Percentiles rank a stretch among this genome's conserved stretches.
These are phyloP conservation scores for Citrus reticulata DNA, from an alignment of 345 rosid species.

Conservation along the genomic window DNA sequence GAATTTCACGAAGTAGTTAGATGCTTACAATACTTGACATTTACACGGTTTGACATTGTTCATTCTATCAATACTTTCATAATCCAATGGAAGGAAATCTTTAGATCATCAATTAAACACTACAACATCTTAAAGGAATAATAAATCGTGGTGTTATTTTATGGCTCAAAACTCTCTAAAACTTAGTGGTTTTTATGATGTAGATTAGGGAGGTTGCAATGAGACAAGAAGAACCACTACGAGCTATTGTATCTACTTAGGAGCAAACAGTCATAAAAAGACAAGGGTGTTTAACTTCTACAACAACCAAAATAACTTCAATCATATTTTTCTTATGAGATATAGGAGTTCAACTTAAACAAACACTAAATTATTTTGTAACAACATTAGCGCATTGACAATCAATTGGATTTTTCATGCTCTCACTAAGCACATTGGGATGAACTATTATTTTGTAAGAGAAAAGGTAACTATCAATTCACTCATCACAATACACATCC, in stretches of 20 bases:
- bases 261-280: not conserved
- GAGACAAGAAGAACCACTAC: not conserved
- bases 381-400: too few species aligned
- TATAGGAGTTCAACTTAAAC: too few species aligned
- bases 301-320: too few species aligned
- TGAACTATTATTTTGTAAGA: too few species aligned
- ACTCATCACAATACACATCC: too few species aligned
- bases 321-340: too few species aligned
- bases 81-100: not conserved
- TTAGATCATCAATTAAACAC: not conserved
- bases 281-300: not conserved
- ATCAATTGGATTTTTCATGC: too few species aligned
- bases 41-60: too few species aligned
- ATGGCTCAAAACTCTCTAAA: not conserved
- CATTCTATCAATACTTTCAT: too few species aligned
- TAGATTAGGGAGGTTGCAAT: not conserved
- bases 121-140: not conserved
- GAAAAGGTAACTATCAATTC: too few species aligned
- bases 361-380: too few species aligned
- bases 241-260: not conserved
- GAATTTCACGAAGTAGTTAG: not conserved
- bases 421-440: too few species aligned
- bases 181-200: not conserved
- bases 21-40: not conserved
- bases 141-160: not conserved